Base-by-base conservation (phyloP, 108 stramenopile species). In the Fistulifera pelliculosa region DNA sequence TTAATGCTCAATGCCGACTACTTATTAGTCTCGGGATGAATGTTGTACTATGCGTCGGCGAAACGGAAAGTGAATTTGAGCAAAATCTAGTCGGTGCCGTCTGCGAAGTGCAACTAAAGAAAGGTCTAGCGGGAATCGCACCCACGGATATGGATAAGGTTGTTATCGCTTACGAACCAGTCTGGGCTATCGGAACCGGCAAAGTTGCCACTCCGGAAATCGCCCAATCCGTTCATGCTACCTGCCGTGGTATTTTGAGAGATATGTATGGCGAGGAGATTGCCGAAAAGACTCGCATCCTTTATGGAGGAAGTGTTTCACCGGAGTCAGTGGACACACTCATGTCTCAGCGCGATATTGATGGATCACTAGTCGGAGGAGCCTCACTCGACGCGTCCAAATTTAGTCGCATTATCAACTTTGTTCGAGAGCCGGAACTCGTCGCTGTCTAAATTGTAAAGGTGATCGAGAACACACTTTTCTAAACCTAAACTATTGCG, bases 41-140 rank as follows among this genome's bases (percentile, higher is more conserved):
- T 39, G 94, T 93, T 44, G 90, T 98, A 73, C 79, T 91, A 42
- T 99, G 99, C 77, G 88, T 96, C 57, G 99, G 99, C 38, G 96
- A 98, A 69, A 74, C 77, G 45, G 75, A 94, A 18, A 77, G 74
- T 1, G 90, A 97, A 60, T 92, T 93, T 61, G 96, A 99, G 62
- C 87, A 87, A 35, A 81, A 81, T 66, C 62, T 94, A 49, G 94
- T 90, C 22, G 85, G 85, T 38, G 81, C 88, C 58, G 94, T 94
- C 16, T 91, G 92, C 59, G 86, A 81, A 2, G 74, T 79, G 21
- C 94, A 95, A 70, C 72, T 95, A 51, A 89, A 91, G 64, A 88
- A 91, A 69, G 87, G 90, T 35, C 61, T 91, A 23, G 81, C 84
- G 41, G 84, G 93, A 41, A 68, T 90, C 55, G 58, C 61, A 49